Base-by-base conservation (phyloP, 2,329 filamentous ascomycete species). In the Huntiella omanensis region DNA sequence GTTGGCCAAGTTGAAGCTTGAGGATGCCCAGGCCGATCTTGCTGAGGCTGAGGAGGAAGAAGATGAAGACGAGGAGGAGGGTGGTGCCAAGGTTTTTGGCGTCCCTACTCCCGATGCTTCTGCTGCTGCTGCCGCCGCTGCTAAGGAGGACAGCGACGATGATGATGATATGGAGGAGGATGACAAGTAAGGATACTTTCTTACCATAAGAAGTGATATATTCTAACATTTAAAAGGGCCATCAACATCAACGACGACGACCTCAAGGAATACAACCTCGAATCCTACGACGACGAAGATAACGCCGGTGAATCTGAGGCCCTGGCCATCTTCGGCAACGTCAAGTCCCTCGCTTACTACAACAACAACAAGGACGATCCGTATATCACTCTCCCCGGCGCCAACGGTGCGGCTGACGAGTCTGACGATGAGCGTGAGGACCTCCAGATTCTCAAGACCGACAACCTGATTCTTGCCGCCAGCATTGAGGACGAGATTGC, bases 401-500 rank as follows among this genome's bases (percentile, higher is more conserved):
- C 66, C 46, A 70, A 74, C 35, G 22, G 7, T 28, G 75, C 74
- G 39, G 73, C 80, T 34, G 76, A 80, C n/a, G 81, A 86, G 13
- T 81, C 93, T 32, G 33, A 32, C 10, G 83, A 93, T 47, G 91
- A 96, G 54, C 73, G 86, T 49, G 84, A 96, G 64, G 88, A 98
- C 55, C 71, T 98, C 47, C 87, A 98, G 63, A 83, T 98, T 53
- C 64, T 96, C 53, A 77, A 84, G 2, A 91, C 84, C 12, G 91
- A 98, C 64, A 98, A 96, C 60, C 69, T 98, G 50, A 71, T 98
- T 33, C 68, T 98, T 41, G 83, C 88, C 8, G 87, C 86, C 53
- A 88, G 94, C 65, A 80, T 96, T 44, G 91, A 98, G 63, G 91
- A 98, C 56, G 91, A 98, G 60, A 79, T 98, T 51, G 88, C 91